Percentiles rank a stretch among this genome's conserved stretches.
These are phyloP conservation scores for Colletotrichum sp. DNA, from an alignment of 2,329 filamentous ascomycete species.

Conservation along the genomic window DNA sequence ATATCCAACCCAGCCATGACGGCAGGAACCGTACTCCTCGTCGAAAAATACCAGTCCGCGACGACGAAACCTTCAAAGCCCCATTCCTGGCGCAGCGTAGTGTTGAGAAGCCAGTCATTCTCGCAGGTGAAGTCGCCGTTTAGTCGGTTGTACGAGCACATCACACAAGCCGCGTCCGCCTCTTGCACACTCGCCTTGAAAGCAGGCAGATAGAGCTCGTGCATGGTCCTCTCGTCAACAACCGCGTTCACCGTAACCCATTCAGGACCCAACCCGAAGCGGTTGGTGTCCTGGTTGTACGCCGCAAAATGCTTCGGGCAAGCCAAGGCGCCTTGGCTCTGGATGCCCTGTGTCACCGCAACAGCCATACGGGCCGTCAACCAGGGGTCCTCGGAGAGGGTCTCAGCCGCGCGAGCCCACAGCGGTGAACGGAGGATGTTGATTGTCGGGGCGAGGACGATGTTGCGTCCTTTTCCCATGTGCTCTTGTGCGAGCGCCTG, in stretches of 20 bases:
- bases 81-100: slow-evolving; percentile 12
- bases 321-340: slow-evolving; percentile 32
- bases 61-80: slow-evolving; percentile 16
- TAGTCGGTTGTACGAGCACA: slow-evolving; percentile 64
- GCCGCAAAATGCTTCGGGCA: slow-evolving; percentile 38
- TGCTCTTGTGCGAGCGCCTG: slow-evolving; percentile 21
- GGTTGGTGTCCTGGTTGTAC: slow-evolving; percentile 51
- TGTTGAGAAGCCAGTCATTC: background rate
- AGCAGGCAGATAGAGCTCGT: slow-evolving; percentile 67
- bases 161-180: slow-evolving; percentile 57
- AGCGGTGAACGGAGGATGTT: slow-evolving; percentile 67
- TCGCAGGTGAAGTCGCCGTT: slow-evolving; percentile 38
- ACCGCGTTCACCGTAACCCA: slow-evolving; percentile 51
- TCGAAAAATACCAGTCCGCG: slow-evolving; percentile 17
- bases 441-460: slow-evolving; percentile 65
- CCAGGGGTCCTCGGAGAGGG: slow-evolving; percentile 59
- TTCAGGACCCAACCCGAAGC: slow-evolving; percentile 27
- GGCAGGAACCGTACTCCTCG: slow-evolving; percentile 27
- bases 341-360: slow-evolving; percentile 34
- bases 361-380: slow-evolving; percentile 26
- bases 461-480: slow-evolving; percentile 55
- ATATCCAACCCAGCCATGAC: slow-evolving; percentile 32
- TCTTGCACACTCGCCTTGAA: slow-evolving; percentile 66
- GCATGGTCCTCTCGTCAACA: slow-evolving; percentile 56
- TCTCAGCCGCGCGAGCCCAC: slow-evolving; percentile 68